Conservation (phyloP, 768 basidiomycete genomes). For the Calocybe gangraenosa region DNA sequence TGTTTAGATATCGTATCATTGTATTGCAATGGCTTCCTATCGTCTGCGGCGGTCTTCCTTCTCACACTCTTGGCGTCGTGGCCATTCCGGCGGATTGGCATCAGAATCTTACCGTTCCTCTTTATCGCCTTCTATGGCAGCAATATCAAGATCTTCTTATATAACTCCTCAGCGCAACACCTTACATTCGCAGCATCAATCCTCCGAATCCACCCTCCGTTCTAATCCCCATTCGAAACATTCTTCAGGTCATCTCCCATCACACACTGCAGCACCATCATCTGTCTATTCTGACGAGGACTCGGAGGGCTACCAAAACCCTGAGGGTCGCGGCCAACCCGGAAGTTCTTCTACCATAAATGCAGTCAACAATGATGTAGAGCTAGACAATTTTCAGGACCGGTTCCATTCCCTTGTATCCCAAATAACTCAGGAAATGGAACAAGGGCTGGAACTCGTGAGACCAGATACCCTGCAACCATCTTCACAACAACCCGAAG, state of each 20-base stretch:
- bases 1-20: slow-evolving; percentile 24
- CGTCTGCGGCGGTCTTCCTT: slow-evolving; percentile 21
- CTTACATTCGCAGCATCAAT: slow-evolving; percentile 11
- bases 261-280: slow-evolving; percentile 10
- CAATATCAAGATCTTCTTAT: slow-evolving; percentile 5
- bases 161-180: slow-evolving; percentile 5
- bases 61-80: slow-evolving; percentile 12
- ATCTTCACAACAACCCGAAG: neutral
- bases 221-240: slow-evolving; percentile 15
- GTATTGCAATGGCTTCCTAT: slow-evolving; percentile 22
- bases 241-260: slow-evolving; percentile 13
- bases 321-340: neutral
- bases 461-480: slow-evolving; percentile 21
- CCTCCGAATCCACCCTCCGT: slow-evolving; percentile 20
- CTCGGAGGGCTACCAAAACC: neutral
- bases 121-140: slow-evolving; percentile 15
- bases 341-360: slow-evolving; percentile 1
- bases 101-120: slow-evolving; percentile 17
- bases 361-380: slow-evolving; percentile 24
- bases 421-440: slow-evolving; percentile 50
- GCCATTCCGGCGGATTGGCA: slow-evolving; percentile 7
- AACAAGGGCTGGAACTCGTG: slow-evolving; percentile 39
- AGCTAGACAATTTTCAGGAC: slow-evolving; percentile 41
- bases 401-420: slow-evolving; percentile 47
- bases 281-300: slow-evolving; percentile 15